Base-by-base conservation (phyloP, 805 yeast species). In the Candida rishiriensis region DNA sequence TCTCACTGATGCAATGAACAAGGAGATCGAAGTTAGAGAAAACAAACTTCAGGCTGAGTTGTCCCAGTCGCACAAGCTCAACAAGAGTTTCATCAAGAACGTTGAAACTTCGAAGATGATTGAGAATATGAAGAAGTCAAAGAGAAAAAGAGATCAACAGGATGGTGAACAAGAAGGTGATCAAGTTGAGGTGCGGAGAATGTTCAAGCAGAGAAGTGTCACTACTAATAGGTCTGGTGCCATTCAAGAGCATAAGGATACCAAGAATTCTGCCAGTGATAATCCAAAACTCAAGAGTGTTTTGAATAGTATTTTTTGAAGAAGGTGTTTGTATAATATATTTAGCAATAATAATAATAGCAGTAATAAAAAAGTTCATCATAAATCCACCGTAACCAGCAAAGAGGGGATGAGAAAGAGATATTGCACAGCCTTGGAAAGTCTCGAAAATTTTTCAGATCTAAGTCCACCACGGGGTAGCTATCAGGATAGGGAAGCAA, bases 1-100 rank as follows among this genome's bases (percentile, higher is more conserved):
- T 58, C 72, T 93, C 60, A 90, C 97, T 3, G 95, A 85, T 61
- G 97, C 91, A 61, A 86, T 91, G 51, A 89, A 96, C 2, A 79
- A 79, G 56, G 98, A 93, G 66, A 83, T 85, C 51, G 97, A 90
- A 63, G 75, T 83, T 36, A 81, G 96, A 64, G 95, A 89, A 57
- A 80, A 91, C 41, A 89, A 87, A 66, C 71, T 91, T 58, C 83
- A 89, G 50, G 78, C 95, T 48, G 98, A 93, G 64, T 78, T 93
- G 32, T 77, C 95, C 1, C 96, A 88, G 63, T 96, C 95, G 34
- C 85, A 82, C 44, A 85, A 87, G 54, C 75, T 91, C 63, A 90
- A 90, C 69, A 88, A 88, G 65, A 78, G 83, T 14, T 93, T 83
- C 60, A 78, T 90, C 47, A 76, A 76, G 52, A 89, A 88, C 58